Conservation (phyloP, 2,329 filamentous ascomycete genomes). For the Talaromyces verruculosus region DNA sequence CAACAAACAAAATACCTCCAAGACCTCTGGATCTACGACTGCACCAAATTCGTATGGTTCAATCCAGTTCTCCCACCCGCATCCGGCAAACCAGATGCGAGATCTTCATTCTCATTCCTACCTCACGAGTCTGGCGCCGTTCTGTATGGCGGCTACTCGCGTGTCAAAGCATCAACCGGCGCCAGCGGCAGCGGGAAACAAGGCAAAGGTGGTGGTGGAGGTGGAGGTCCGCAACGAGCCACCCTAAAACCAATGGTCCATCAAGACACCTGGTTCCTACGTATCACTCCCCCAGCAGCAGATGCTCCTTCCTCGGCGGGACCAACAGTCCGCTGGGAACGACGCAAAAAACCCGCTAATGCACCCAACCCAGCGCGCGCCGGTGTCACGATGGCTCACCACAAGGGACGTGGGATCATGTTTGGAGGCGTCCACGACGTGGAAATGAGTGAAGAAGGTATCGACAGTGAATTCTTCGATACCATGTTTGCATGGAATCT, state of each 20-base stretch:
- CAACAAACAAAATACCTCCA: constrained; percentile 91
- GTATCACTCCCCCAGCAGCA: constrained; percentile 69
- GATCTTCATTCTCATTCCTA: constrained; percentile 87
- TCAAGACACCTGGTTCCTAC: constrained; percentile 91
- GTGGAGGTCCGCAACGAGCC: constrained; percentile 58
- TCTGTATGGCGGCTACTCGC: constrained; percentile 88
- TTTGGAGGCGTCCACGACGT: constrained; percentile 96
- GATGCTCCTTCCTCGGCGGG: constrained; percentile 66
- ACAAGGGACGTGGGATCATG: constrained; percentile 87
- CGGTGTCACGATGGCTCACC: constrained; percentile 89
- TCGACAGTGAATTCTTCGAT: constrained; percentile 97
- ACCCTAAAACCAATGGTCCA: constrained; percentile 84
- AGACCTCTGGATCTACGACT: constrained; percentile 96
- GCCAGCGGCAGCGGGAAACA: constrained; percentile 61
- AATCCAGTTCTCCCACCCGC: constrained; percentile 72
- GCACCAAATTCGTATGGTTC: constrained; percentile 80
- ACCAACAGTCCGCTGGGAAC: constrained; percentile 84
- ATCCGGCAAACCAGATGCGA: constrained; percentile 81
- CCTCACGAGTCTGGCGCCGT: constrained; percentile 89
- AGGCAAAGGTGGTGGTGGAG: constrained; percentile 34
- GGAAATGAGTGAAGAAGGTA: constrained; percentile 86
- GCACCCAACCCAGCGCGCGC: constrained; percentile 78
- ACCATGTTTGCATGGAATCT: constrained; percentile 89
- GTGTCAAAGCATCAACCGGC: constrained; percentile 69
- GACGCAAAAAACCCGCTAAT: constrained; percentile 88